These are phyloP conservation scores for Closterium sp. DNA, from an alignment of 139 green algal species.

Conservation along the genomic window DNA sequence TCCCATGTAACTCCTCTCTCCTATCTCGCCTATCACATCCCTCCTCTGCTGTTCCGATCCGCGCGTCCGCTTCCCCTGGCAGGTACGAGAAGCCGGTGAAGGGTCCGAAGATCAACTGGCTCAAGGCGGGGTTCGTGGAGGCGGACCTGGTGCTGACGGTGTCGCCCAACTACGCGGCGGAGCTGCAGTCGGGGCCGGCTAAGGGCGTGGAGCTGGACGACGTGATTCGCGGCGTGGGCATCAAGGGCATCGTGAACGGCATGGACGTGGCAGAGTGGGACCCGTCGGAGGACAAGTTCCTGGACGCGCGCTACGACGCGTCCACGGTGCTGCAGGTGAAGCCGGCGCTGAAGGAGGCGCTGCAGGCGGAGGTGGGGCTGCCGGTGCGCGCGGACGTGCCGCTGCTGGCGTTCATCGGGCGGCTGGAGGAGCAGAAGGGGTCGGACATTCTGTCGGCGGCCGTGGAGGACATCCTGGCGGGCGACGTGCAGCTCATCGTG, in stretches of 20 bases:
- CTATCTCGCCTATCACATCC: neutral
- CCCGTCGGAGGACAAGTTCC: conserved; percentile 92
- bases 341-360: conserved; percentile 42
- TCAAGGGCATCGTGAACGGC: conserved; percentile 97
- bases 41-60: neutral
- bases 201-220: conserved; percentile 88
- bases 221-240: conserved; percentile 66
- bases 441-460: conserved; percentile 93
- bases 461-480: conserved; percentile 73
- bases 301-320: conserved; percentile 89
- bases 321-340: conserved; percentile 56
- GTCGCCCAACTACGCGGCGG: conserved; percentile 92
- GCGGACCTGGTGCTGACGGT: conserved; percentile 93
- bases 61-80: neutral
- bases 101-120: conserved; percentile 92
- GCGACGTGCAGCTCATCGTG: conserved; percentile 47
- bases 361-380: conserved; percentile 83
- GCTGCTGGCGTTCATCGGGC: conserved; percentile 62
- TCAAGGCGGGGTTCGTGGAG: conserved; percentile 84
- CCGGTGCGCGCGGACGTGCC: conserved; percentile 72
- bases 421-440: conserved; percentile 85
- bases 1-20: too few species aligned
- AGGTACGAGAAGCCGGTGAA: conserved; percentile 62
- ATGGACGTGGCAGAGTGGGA: conserved; percentile 96
- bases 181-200: conserved; percentile 72